Evolutionary conservation across 75 land plant genomes (phyloP).

Genomic region (Selaginella moellendorffii): DNA sequence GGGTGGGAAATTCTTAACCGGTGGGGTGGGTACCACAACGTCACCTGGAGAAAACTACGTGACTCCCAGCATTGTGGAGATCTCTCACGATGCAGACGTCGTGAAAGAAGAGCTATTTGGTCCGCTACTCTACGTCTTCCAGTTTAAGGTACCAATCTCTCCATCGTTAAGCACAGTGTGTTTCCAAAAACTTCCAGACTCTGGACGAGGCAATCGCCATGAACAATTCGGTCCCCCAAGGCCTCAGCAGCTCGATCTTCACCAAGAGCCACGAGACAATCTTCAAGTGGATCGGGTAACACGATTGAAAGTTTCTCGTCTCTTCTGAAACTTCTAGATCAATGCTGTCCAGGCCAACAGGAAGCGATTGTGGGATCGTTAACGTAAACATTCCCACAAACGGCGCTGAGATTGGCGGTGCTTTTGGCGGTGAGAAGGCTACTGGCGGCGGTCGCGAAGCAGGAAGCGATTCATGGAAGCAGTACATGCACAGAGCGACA

Average conservation of each 20-base stretch:
- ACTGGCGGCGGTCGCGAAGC: constrained; percentile 98
- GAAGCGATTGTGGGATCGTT: constrained; percentile 96
- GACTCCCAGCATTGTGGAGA: constrained; percentile 85
- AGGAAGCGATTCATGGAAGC: constrained; percentile 98
- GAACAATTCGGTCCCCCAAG: constrained; percentile 97
- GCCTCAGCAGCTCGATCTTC: constrained; percentile 91
- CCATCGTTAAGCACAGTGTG: neutral
- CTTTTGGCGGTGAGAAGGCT: constrained; percentile 98
- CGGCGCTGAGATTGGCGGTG: constrained; percentile 98
- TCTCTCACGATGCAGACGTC: constrained; percentile 56
- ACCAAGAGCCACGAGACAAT: constrained; percentile 65
- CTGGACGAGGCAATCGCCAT: constrained; percentile 70
- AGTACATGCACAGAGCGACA: constrained; percentile 92
- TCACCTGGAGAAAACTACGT: constrained; percentile 78
- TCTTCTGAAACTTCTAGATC: neutral
- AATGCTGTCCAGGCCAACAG: constrained; percentile 53
- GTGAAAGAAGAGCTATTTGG: constrained; percentile 93
- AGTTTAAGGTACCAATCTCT: constrained; percentile 51
- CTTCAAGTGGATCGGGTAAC: constrained; percentile 92
- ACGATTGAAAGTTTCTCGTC: too few species aligned
- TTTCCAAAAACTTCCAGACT: constrained; percentile 31
- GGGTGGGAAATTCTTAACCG: constrained; percentile 75
- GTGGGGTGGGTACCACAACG: constrained; percentile 50
- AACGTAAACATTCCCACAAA: constrained; percentile 94
- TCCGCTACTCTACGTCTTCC: constrained; percentile 86